These are phyloP conservation scores for Alternaria viburni DNA, from an alignment of 2,329 filamentous ascomycete species.

Conservation along the genomic window DNA sequence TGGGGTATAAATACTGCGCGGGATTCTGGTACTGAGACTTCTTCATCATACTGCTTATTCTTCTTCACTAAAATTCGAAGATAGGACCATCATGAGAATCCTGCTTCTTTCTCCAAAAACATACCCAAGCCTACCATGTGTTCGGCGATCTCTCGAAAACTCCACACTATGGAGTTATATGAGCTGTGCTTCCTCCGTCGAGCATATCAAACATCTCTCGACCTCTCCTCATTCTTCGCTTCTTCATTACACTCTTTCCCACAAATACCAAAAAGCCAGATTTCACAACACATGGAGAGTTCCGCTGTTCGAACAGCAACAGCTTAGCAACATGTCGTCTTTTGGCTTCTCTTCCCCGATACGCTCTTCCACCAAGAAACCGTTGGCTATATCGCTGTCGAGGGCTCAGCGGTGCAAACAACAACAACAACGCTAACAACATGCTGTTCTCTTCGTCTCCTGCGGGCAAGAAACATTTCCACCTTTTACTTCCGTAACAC, in stretches of 20 bases:
- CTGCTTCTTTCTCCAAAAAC: not conserved
- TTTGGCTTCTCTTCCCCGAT: not conserved
- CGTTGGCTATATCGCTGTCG: too few relatives aligned
- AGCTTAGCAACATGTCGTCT: not conserved
- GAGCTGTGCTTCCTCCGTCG: not conserved
- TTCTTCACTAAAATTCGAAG: too few relatives aligned
- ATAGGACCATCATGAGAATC: too few relatives aligned
- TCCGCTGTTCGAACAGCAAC: too few relatives aligned
- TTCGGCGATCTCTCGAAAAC: not conserved
- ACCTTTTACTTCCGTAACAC: not conserved
- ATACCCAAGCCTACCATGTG: not conserved
- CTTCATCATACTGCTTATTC: not conserved
- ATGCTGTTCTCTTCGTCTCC: not conserved
- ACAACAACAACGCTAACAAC: not conserved
- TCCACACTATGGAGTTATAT: too few relatives aligned
- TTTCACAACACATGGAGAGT: too few relatives aligned
- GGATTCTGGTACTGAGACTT: not conserved
- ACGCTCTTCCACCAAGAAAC: not conserved
- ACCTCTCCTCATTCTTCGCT: rapidly evolving
- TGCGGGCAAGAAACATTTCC: not conserved
- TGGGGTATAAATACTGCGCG: not conserved
- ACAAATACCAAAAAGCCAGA: not conserved
- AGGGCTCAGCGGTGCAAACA: not conserved
- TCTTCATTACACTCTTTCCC: not conserved
- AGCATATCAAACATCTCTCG: not conserved